Conservation (phyloP, 306 rosid species). For the Cucumis melo region DNA sequence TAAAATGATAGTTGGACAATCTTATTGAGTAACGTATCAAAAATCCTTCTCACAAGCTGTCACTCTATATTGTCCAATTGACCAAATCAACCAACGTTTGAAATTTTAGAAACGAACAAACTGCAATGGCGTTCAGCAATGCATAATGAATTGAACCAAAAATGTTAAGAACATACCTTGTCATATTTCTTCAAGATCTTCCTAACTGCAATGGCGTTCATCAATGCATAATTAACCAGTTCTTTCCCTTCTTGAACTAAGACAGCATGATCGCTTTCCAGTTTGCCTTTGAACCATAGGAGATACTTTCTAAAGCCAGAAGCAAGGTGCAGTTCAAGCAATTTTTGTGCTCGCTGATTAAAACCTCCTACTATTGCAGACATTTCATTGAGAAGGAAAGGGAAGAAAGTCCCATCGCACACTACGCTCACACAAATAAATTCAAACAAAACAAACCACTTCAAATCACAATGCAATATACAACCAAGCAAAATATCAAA, state of each 20-base stretch:
- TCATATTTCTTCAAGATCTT: slow-evolving; percentile 90
- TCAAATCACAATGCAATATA: not conserved
- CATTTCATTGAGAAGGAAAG: slow-evolving; percentile 84
- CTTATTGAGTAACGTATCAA: not conserved
- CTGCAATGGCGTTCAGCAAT: no score
- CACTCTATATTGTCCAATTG: not conserved
- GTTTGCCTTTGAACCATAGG: slow-evolving; percentile 55
- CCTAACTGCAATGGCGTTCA: slow-evolving; percentile 67
- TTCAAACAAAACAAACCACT: not conserved
- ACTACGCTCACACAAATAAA: slow-evolving; percentile 24
- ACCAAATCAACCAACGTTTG: not conserved
- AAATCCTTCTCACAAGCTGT: not conserved
- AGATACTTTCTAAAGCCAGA: slow-evolving; percentile 71
- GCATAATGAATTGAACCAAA: not conserved
- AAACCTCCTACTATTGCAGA: slow-evolving; percentile 66
- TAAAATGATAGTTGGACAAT: not conserved
- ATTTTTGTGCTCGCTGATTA: slow-evolving; percentile 69
- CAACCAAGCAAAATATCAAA: not conserved
- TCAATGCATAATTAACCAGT: slow-evolving; percentile 74
- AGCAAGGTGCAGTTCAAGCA: slow-evolving; percentile 68
- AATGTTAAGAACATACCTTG: slow-evolving; percentile 30
- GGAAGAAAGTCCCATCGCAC: slow-evolving; percentile 91
- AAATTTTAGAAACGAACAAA: not conserved
- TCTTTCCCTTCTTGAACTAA: slow-evolving; percentile 72
- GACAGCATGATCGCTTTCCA: slow-evolving; percentile 25